Base-by-base conservation (phyloP, 345 rosid species). In the Brassica cretica region DNA sequence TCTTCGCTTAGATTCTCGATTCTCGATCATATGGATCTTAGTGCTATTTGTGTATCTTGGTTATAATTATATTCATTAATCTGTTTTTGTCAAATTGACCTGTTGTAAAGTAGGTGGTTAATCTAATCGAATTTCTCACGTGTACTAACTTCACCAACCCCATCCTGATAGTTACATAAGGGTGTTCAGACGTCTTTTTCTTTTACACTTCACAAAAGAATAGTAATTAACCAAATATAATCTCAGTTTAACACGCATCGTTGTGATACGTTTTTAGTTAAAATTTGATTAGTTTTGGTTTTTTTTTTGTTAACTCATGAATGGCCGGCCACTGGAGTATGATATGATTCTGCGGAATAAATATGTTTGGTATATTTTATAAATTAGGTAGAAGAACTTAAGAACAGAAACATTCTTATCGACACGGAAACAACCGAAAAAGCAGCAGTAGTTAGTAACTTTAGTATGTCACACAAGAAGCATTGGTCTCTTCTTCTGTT, bases 401-500 rank as follows among this genome's bases (percentile, higher is more conserved):
- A 24, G 5, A 21, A 8, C 29, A 55, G 2, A 44, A 19, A 19
- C 24, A 49, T 32, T n/a, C 9, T 7, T 16, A 37, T 32, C 69
- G 10, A 78, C 24, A 73, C 73, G 71, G 15, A 78, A 73, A 41
- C 37, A 72, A 72, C 65, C 73, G 55, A 33, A 67, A 72, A 66
- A 66, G 2, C 73, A 60, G 78, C 51, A 19, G 73, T 44, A 30
- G 71, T 69, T 41, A 29, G 62, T 68, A 66, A 51, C 29, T 21
- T 1, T 21, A 53, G 61, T 12, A 32, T 44, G 39, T 73, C 78
- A 78, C 65, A 68, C 78, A 68, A 78, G 70, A 78, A 78, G 82
- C 82, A 62, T 79, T 68, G 39, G 2, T 1, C 1, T 9, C 1
- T 56, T 55, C n/a, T 41, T 11, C 14, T 37, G 15, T 7, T 24